Conservation (phyloP, 805 yeast genomes). For the Wickerhamomyces chambardii region DNA sequence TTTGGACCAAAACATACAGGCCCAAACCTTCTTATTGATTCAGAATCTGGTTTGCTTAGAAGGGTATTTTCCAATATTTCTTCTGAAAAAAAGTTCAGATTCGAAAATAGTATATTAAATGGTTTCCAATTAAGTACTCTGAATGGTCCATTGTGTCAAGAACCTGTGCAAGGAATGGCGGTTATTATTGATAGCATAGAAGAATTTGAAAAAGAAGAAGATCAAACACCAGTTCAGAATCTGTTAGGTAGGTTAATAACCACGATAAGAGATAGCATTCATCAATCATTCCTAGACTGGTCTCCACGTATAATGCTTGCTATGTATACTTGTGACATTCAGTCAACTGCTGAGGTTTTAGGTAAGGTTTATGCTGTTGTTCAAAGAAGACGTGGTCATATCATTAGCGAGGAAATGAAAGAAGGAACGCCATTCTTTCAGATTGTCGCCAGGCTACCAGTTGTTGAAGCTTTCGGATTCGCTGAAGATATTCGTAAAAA, state of each 20-base stretch:
- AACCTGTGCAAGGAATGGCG: constrained; percentile 78
- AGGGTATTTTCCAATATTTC: constrained; percentile 17
- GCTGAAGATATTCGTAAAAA: constrained; percentile 89
- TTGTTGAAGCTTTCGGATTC: constrained; percentile 93
- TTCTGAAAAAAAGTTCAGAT: constrained; percentile 21
- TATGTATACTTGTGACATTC: constrained; percentile 90
- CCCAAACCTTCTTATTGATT: constrained; percentile 63
- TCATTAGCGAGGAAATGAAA: constrained; percentile 88
- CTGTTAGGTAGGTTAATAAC: constrained; percentile 68
- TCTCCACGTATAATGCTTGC: constrained; percentile 90
- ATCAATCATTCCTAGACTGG: constrained; percentile 64
- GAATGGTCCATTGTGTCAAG: constrained; percentile 86
- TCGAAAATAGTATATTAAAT: constrained; percentile 57
- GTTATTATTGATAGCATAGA: constrained; percentile 31
- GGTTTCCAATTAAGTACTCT: constrained; percentile 80
- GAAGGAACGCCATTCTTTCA: constrained; percentile 98
- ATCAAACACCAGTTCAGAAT: constrained; percentile 28
- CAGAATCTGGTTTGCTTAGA: constrained; percentile 24
- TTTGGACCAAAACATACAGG: constrained; percentile 79
- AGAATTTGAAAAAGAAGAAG: constrained; percentile 19
- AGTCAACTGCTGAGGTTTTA: constrained; percentile 86
- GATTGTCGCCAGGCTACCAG: constrained; percentile 79
- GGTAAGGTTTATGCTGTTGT: constrained; percentile 96
- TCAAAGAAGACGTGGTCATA: constrained; percentile 78
- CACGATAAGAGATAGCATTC: constrained; percentile 63